Percentiles rank a stretch among this genome's conserved stretches.
Evolutionary conservation across 257 asterid genomes (phyloP).

Genomic region (Solanum corneliomulleri): DNA sequence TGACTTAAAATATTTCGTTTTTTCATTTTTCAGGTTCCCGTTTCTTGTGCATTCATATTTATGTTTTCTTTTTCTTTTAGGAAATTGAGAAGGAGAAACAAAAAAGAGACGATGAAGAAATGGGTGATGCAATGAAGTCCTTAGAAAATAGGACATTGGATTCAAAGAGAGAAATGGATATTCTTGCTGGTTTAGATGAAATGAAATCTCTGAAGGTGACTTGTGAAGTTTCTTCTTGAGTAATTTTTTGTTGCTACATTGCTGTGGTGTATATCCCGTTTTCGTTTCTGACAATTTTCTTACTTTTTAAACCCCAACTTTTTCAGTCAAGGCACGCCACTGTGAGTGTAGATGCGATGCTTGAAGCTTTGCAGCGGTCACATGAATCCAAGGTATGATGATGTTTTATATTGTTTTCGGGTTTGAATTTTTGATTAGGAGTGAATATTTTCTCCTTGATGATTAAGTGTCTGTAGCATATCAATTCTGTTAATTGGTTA

Average conservation of each 20-base stretch:
- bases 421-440: background rate
- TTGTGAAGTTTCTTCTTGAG: background rate
- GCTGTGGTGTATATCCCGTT: background rate
- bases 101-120: constrained; percentile 70
- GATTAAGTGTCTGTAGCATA: background rate
- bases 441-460: background rate
- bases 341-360: constrained; percentile 83
- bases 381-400: constrained; percentile 45
- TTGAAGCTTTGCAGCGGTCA: constrained; percentile 59
- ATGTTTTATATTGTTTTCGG: background rate
- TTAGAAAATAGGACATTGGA: constrained; percentile 81
- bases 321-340: constrained; percentile 77
- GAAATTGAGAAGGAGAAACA: constrained; percentile 43
- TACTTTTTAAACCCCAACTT: background rate
- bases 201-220: constrained; percentile 87
- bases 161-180: constrained; percentile 88
- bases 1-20: background rate
- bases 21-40: background rate
- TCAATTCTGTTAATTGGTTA: background rate
- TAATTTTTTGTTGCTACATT: background rate
- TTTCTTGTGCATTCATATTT: background rate
- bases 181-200: constrained; percentile 81
- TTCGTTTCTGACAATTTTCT: background rate
- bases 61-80: constrained; percentile 11
- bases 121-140: constrained; percentile 97